Conservation (phyloP, 768 basidiomycete species). For the Leccinum subtestaceum region DNA sequence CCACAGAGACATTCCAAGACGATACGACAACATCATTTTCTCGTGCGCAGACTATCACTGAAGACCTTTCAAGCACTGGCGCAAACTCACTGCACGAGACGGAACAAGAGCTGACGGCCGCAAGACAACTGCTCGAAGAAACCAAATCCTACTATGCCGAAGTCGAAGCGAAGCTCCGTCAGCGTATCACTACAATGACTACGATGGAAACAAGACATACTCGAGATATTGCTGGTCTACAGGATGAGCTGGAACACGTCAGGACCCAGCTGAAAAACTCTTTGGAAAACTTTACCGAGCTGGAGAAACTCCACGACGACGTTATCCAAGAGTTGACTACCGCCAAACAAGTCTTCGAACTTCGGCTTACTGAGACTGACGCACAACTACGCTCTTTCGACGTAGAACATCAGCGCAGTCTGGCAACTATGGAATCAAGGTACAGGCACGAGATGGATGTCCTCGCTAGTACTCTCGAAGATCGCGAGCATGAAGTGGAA, state of each 20-base stretch:
- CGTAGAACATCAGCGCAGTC: slow-evolving; percentile 20
- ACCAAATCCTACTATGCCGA: slow-evolving; percentile 35
- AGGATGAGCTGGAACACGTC: slow-evolving; percentile 25
- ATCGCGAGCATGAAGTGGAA: slow-evolving; percentile 34
- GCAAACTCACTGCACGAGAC: slow-evolving; percentile 34
- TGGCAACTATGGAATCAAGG: slow-evolving; percentile 33
- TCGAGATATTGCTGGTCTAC: slow-evolving; percentile 22
- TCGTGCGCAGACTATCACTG: neutral
- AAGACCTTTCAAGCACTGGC: neutral
- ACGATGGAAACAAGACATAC: slow-evolving; percentile 8
- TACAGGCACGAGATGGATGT: slow-evolving; percentile 33
- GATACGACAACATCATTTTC: neutral
- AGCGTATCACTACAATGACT: slow-evolving; percentile 25
- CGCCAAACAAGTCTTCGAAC: slow-evolving; percentile 31
- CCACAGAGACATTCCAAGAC: neutral
- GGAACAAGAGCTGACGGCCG: slow-evolving; percentile 34
- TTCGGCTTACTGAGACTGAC: slow-evolving; percentile 25
- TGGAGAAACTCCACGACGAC: slow-evolving; percentile 26
- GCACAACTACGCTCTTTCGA: slow-evolving; percentile 27
- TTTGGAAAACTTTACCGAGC: slow-evolving; percentile 20
- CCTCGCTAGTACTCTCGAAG: slow-evolving; percentile 38
- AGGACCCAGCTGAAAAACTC: slow-evolving; percentile 22
- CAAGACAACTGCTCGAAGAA: slow-evolving; percentile 34
- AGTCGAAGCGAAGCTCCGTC: slow-evolving; percentile 31
- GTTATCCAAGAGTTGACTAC: slow-evolving; percentile 24